These are phyloP conservation scores for Rugonectria rugulosa DNA, from an alignment of 2,329 filamentous ascomycete genomes.

Conservation along the genomic window DNA sequence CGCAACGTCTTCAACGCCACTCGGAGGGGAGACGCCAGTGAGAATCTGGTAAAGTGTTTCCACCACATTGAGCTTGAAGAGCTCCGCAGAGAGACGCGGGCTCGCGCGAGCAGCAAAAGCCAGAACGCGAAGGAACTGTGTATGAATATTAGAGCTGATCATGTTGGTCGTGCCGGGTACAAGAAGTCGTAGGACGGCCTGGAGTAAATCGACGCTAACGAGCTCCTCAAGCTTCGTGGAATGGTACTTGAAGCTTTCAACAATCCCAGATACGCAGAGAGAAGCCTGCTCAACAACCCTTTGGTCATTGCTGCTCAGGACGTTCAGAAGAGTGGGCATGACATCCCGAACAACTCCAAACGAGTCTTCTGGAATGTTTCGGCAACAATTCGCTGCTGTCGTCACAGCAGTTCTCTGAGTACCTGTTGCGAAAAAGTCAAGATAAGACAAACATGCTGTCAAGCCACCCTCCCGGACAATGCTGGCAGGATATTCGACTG, in stretches of 20 bases:
- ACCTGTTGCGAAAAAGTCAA: conserved; percentile 97
- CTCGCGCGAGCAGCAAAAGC: conserved; percentile 91
- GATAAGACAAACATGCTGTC: conserved; percentile 92
- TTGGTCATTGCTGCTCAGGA: conserved; percentile 90
- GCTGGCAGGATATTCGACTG: conserved; percentile 90
- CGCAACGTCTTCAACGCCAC: conserved; percentile 76
- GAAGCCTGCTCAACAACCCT: conserved; percentile 97
- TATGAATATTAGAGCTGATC: conserved; percentile 93
- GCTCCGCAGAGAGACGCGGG: conserved; percentile 83
- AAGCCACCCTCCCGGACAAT: conserved; percentile 96
- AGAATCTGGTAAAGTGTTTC: conserved; percentile 98
- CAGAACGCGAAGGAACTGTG: conserved; percentile 90
- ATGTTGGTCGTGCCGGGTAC: conserved; percentile 95
- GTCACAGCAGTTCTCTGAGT: conserved; percentile 97
- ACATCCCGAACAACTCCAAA: conserved; percentile 92
- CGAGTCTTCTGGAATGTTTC: conserved; percentile 93
- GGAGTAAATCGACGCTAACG: conserved; percentile 86
- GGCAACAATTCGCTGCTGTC: conserved; percentile 96
- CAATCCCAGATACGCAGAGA: conserved; percentile 91
- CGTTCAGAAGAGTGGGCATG: conserved; percentile 93
- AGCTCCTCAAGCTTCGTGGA: conserved; percentile 90
- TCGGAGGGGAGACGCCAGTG: conserved; percentile 91
- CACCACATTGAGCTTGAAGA: conserved; percentile 96
- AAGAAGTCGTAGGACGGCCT: conserved; percentile 83
- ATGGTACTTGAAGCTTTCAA: conserved; percentile 95